phyloP scores from a whole-genome alignment of 2,329 filamentous ascomycete species.

The Colletotrichum sp. region DNA sequence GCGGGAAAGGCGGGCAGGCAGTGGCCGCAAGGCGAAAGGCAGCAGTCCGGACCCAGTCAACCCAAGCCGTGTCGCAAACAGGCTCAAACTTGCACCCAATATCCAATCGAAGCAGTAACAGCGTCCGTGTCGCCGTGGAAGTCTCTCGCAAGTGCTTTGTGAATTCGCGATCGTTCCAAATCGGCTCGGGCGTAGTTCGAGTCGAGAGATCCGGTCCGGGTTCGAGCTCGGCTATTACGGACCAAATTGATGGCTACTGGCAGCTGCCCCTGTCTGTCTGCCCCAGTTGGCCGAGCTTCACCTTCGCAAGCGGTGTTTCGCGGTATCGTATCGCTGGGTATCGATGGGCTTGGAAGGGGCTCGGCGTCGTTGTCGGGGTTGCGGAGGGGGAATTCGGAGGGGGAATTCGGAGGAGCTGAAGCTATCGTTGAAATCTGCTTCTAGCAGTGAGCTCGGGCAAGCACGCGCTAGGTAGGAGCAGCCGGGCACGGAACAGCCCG shows the following conservation, averaged over 20 bases:
- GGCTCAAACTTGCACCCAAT: neutral
- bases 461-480: neutral
- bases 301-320: constrained; percentile 1
- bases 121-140: neutral
- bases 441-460: neutral
- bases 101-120: neutral
- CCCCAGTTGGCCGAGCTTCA: neutral
- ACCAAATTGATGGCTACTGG: neutral
- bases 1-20: neutral
- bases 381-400: neutral
- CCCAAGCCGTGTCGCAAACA: neutral
- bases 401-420: neutral
- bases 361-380: neutral
- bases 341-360: neutral
- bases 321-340: neutral
- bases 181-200: neutral
- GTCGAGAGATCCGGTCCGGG: neutral
- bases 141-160: neutral
- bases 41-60: neutral
- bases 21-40: neutral
- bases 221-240: neutral
- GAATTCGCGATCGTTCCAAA: neutral
- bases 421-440: constrained; percentile 18
- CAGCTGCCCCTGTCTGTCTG: neutral
- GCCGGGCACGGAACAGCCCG: neutral